A percentile compares a stretch with the other conserved stretches of the same genome.
phyloP scores from a whole-genome alignment of 2,329 filamentous ascomycete species.

The Fusarium torulosum region DNA sequence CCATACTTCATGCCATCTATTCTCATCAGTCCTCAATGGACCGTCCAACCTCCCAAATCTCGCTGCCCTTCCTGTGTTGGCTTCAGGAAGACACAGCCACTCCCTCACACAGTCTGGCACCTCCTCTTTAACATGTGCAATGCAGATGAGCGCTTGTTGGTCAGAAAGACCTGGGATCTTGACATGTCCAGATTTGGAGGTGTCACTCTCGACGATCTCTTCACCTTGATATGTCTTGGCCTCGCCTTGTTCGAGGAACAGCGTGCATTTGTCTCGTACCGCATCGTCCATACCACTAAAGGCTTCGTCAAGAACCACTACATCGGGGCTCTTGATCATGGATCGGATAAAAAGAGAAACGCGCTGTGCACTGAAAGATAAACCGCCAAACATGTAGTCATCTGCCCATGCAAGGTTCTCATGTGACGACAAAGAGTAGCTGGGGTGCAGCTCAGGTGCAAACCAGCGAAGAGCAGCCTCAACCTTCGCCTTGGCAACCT shows the following conservation, averaged over 20 bases:
- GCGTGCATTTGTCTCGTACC: conserved; percentile 86
- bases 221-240: conserved; percentile 56
- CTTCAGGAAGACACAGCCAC: conserved; percentile 88
- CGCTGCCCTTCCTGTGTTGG: conserved; percentile 70
- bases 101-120: conserved; percentile 85
- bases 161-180: conserved; percentile 72
- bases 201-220: conserved; percentile 61
- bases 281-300: conserved; percentile 87
- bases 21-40: conserved; percentile 68
- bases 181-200: conserved; percentile 59
- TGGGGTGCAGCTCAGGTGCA: conserved; percentile 78
- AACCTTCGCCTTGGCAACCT: conserved; percentile 69
- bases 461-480: conserved; percentile 83
- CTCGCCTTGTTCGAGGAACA: conserved; percentile 79
- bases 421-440: conserved; percentile 42
- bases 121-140: conserved; percentile 91
- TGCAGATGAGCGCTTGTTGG: conserved; percentile 87
- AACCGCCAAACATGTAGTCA: conserved; percentile 75
- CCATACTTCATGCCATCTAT: conserved; percentile 77
- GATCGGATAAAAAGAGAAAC: conserved; percentile 87
- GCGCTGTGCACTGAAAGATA: conserved; percentile 86
- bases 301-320: conserved; percentile 88
- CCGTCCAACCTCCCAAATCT: conserved; percentile 74
- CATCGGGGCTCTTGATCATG: conserved; percentile 81
- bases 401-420: conserved; percentile 72